These are phyloP conservation scores for Gaeumannomyces tritici DNA, from an alignment of 2,329 filamentous ascomycete genomes.

Conservation along the genomic window DNA sequence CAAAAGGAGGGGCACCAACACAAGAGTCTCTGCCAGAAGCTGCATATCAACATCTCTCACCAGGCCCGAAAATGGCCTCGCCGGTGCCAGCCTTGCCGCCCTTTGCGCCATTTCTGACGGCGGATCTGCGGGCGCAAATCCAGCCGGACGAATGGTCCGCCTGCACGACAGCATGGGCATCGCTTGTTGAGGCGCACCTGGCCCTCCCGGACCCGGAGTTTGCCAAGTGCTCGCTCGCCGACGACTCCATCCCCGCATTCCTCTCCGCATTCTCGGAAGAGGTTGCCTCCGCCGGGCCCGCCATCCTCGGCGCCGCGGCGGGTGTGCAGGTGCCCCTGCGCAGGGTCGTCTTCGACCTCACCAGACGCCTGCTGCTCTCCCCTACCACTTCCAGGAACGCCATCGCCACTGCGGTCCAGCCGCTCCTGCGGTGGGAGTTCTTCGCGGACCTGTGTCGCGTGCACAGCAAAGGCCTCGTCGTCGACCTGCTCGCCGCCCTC, in stretches of 20 bases:
- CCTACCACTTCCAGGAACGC: conserved; percentile 18
- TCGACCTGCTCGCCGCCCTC: conserved; percentile 36
- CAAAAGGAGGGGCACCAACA: not conserved
- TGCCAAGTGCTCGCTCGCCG: conserved; percentile 33
- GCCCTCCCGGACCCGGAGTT: conserved; percentile 49
- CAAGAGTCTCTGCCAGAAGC: not conserved
- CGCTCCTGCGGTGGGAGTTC: conserved; percentile 55
- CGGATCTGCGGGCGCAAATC: conserved; percentile 56
- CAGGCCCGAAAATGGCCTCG: not conserved
- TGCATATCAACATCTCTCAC: not conserved
- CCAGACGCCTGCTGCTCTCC: conserved; percentile 34
- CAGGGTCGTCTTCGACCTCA: conserved; percentile 55
- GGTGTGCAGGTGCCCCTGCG: conserved; percentile 36
- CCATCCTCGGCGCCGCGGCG: conserved; percentile 18
- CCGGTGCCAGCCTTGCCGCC: conserved; percentile 43
- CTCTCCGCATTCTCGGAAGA: conserved; percentile 58
- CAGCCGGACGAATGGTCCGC: conserved; percentile 64
- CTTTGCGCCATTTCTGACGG: conserved; percentile 68
- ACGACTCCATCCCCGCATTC: conserved; percentile 53
- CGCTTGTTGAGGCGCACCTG: conserved; percentile 57
- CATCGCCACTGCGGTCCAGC: not conserved
- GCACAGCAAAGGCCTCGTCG: conserved; percentile 54
- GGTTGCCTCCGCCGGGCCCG: conserved; percentile 27
- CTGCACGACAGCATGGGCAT: conserved; percentile 68
- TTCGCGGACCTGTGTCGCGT: conserved; percentile 57